phyloP scores from a whole-genome alignment of 208 protist genomes.

The Crithidia thermophila region DNA sequence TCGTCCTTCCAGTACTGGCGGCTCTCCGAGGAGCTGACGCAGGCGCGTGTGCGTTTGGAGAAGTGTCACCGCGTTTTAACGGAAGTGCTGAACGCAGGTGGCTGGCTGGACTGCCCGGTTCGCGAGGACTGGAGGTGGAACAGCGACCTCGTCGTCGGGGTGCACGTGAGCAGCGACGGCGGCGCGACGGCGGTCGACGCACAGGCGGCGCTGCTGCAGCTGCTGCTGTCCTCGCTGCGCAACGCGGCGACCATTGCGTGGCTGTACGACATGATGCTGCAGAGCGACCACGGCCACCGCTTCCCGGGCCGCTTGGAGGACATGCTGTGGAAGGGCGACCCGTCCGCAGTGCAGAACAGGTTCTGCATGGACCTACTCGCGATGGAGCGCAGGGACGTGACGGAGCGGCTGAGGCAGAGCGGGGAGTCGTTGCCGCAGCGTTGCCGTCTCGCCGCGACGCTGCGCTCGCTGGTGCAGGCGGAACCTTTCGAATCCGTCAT shows the following conservation, averaged over 20 bases:
- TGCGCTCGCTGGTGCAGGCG: constrained; percentile 39
- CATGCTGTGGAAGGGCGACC: constrained; percentile 45
- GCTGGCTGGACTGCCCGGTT: constrained; percentile 55
- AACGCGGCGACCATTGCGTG: constrained; percentile 50
- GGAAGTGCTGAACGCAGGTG: constrained; percentile 33
- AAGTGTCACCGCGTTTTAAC: constrained; percentile 28
- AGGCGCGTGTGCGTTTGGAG: constrained; percentile 21
- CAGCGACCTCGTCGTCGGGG: constrained; percentile 8
- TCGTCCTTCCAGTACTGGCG: constrained; percentile 42
- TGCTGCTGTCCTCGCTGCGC: constrained; percentile 40
- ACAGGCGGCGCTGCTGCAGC: constrained; percentile 55
- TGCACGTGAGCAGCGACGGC: constrained; percentile 17
- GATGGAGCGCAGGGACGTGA: constrained; percentile 18
- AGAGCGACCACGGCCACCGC: constrained; percentile 14
- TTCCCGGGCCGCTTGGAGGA: constrained; percentile 38
- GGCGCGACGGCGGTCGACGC: constrained; percentile 41
- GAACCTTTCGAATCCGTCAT: constrained; percentile 32
- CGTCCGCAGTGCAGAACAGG: constrained; percentile 28
- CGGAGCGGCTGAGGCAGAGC: constrained; percentile 35
- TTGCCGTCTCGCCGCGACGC: constrained; percentile 42
- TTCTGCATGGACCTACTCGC: constrained; percentile 56
- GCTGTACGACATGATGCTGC: constrained; percentile 57
- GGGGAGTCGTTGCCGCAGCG: constrained; percentile 35
- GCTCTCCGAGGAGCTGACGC: constrained; percentile 39
- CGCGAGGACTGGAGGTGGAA: constrained; percentile 20